A percentile compares a stretch with the other conserved stretches of the same genome.
Evolutionary conservation across 2,329 filamentous ascomycete genomes (phyloP).

Genomic region (Macrophomina tecta): DNA sequence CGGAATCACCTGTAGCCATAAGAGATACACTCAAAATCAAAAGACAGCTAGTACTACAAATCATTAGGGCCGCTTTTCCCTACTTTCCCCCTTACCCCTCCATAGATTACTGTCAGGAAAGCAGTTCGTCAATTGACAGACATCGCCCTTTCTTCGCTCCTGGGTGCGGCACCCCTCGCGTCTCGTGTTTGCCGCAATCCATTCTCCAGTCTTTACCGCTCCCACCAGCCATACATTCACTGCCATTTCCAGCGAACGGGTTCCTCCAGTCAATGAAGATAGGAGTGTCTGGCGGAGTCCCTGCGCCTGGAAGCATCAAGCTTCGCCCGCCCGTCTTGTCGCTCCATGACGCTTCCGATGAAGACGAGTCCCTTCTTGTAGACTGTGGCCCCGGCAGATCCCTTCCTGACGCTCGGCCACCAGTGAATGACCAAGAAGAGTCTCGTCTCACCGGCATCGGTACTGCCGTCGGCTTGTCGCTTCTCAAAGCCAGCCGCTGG

Average conservation of each 20-base stretch:
- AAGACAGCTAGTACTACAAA: neutral
- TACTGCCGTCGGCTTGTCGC: neutral
- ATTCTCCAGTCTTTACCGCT: neutral
- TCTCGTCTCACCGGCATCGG: neutral
- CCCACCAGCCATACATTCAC: neutral
- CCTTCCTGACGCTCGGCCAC: neutral
- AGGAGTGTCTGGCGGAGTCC: conserved; percentile 11
- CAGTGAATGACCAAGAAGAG: neutral
- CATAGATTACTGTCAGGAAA: neutral
- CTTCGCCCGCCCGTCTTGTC: neutral
- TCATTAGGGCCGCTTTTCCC: neutral
- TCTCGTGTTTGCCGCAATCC: neutral
- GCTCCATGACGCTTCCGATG: neutral
- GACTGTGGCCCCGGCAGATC: neutral
- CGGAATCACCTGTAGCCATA: neutral
- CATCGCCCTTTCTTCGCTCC: conserved; percentile 11
- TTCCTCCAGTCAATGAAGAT: neutral
- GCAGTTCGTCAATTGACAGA: conserved; percentile 14
- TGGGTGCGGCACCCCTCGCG: neutral
- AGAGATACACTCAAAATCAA: neutral
- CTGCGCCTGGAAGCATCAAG: conserved; percentile 15
- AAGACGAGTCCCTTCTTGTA: neutral
- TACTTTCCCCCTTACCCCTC: neutral
- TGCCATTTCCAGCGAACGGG: conserved; percentile 3
- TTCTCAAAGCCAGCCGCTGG: neutral